Base-by-base conservation (phyloP, 139 green algal genomes). In the Coelastrella sp. region DNA sequence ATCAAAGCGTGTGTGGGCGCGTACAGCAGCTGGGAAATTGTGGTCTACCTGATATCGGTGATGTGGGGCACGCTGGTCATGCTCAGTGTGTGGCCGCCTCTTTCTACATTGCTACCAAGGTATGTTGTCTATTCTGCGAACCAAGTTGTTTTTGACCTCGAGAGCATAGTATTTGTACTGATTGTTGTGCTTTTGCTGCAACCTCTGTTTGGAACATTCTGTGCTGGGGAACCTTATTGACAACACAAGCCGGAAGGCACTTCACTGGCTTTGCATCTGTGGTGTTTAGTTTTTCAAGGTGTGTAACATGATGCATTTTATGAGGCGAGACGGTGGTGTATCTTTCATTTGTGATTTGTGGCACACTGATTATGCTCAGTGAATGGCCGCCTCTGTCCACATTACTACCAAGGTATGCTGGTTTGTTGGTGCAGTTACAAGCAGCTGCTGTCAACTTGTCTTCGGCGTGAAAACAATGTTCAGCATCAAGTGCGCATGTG, bases 21-120 rank as follows among this genome's bases (percentile, higher is more conserved):
- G 5, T 87, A 87, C 60, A 14, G 65, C n/a, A 7, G n/a, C 56
- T 87, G 82, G 82, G 64, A 87, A n/a, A 23, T 87, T 20, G 56
- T 77, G 20, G 47, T 61, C 60, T 77, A 77, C 82, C 60, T 87
- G 32, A 77, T 87, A 13, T 32, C n/a, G 10, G 60, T 87, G 60
- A 78, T 87, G 82, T 87, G 82, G 82, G 82, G 82, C 60, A 78
- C 14, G 8, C 82, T 87, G 22, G 73, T 77, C 5, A 4, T 87
- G 65, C 64, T 87, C 13, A 78, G 82, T 61, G 73, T 87, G 19
- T 87, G 60, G 82, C 82, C 82, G 61, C 82, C 82, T 57, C 13
- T 87, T 5, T 78, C 82, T 16, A 87, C 60, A 22, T 14, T 87
- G 60, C 65, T 87, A 32, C 82, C 82, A 87, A 87, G 82, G 82